A percentile compares a stretch with the other conserved stretches of the same genome.
These are phyloP conservation scores for Candolleomyces efflorescens DNA, from an alignment of 768 basidiomycete genomes.

Conservation along the genomic window DNA sequence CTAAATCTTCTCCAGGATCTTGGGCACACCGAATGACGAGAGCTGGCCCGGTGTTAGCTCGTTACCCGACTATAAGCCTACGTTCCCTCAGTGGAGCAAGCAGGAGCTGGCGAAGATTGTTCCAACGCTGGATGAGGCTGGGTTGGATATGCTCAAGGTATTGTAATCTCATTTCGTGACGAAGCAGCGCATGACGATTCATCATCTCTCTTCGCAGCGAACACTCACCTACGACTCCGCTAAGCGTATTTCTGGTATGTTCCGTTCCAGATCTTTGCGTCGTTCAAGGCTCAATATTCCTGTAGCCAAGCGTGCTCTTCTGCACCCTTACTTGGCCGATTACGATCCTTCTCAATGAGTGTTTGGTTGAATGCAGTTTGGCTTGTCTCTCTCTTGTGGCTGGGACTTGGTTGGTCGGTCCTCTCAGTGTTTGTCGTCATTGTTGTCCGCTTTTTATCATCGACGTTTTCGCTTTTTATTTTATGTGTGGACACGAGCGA, in stretches of 20 bases:
- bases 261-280: not conserved
- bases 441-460: not conserved
- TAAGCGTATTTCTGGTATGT: slow-evolving; percentile 85
- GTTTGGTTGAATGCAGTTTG: not conserved
- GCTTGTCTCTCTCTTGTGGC: not conserved
- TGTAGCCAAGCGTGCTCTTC: slow-evolving; percentile 53
- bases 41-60: slow-evolving; percentile 86
- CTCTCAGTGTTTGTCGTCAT: no score
- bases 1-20: slow-evolving; percentile 48
- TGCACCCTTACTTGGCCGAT: slow-evolving; percentile 38
- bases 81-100: slow-evolving; percentile 92
- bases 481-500: no score
- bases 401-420: not conserved
- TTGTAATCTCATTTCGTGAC: no score
- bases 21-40: slow-evolving; percentile 92
- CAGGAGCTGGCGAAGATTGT: slow-evolving; percentile 69
- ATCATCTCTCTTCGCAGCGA: slow-evolving; percentile 32
- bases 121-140: slow-evolving; percentile 66
- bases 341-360: not conserved
- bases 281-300: slow-evolving; percentile 27
- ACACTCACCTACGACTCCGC: slow-evolving; percentile 69
- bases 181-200: no score
- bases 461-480: not conserved
- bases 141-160: slow-evolving; percentile 66
- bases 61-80: slow-evolving; percentile 92